Conservation (phyloP, 345 rosid species). For the Mallotus nudiflorus region DNA sequence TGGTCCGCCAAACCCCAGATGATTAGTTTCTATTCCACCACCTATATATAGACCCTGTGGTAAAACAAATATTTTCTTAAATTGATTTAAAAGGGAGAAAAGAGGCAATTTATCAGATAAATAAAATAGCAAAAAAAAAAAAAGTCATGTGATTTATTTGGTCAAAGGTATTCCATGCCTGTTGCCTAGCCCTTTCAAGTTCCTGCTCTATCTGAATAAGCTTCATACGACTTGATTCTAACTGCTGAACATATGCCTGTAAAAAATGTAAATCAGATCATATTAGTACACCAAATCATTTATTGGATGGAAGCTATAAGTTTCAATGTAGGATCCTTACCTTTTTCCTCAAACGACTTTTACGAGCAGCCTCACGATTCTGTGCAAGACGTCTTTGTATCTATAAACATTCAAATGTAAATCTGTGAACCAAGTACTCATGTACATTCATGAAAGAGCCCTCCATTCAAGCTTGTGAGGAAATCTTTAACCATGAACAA, state of each 20-base stretch:
- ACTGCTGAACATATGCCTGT: slow-evolving; percentile 95
- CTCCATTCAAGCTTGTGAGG: too few relatives aligned
- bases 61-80: slow-evolving; percentile 9
- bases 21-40: slow-evolving; percentile 49
- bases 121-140: not conserved
- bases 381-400: slow-evolving; percentile 92
- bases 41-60: slow-evolving; percentile 64
- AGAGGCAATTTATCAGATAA: too few relatives aligned
- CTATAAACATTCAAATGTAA: slow-evolving; percentile 34
- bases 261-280: slow-evolving; percentile 18
- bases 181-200: slow-evolving; percentile 74
- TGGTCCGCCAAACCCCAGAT: slow-evolving; percentile 50
- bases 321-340: slow-evolving; percentile 33
- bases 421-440: slow-evolving; percentile 3
- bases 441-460: not conserved
- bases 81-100: not conserved
- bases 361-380: slow-evolving; percentile 98
- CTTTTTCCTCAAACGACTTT: slow-evolving; percentile 94
- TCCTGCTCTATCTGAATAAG: slow-evolving; percentile 86
- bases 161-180: slow-evolving; percentile 38
- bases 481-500: not conserved
- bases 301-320: not conserved
- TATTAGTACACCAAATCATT: slow-evolving; percentile 7
- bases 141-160: not conserved
- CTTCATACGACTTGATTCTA: slow-evolving; percentile 89